Evolutionary conservation across 106 monocot genomes (phyloP).

Genomic region (Dendrobium nobile): DNA sequence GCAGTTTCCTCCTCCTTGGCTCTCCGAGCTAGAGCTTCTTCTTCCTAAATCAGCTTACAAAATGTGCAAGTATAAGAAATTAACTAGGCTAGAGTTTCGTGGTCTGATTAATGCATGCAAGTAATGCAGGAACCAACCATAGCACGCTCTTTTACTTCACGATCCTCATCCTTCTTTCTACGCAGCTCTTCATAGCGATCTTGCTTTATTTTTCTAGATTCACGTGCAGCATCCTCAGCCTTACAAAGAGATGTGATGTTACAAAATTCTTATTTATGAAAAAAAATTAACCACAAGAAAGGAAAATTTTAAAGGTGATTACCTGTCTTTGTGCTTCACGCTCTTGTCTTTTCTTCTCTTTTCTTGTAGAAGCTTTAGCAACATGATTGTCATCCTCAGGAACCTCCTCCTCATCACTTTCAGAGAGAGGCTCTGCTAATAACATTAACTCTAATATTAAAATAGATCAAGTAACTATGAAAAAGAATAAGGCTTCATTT

Average conservation of each 20-base stretch:
- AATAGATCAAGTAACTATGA: not conserved
- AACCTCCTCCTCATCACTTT: conserved; percentile 78
- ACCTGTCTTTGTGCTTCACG: conserved; percentile 86
- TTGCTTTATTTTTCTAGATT: conserved; percentile 70
- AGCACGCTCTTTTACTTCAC: conserved; percentile 73
- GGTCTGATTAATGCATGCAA: not conserved
- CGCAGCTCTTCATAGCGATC: conserved; percentile 79
- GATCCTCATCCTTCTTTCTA: conserved; percentile 92
- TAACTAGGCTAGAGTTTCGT: not conserved
- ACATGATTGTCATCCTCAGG: conserved; percentile 38
- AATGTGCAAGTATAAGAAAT: not conserved
- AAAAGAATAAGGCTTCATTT: not conserved
- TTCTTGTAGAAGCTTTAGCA: conserved; percentile 60
- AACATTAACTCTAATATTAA: conserved; percentile 3
- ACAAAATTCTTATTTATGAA: not conserved
- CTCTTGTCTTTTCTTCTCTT: conserved; percentile 89
- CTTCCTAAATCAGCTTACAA: conserved; percentile 48
- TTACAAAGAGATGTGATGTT: conserved; percentile 14
- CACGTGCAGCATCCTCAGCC: conserved; percentile 90
- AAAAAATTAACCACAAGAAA: not conserved
- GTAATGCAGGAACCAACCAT: conserved; percentile 34
- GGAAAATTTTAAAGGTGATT: not conserved
- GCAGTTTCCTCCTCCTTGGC: conserved; percentile 88
- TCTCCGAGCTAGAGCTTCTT: conserved; percentile 73
- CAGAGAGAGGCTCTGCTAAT: conserved; percentile 31